These are phyloP conservation scores for Glycine soja DNA, from an alignment of 306 rosid species.

Conservation along the genomic window DNA sequence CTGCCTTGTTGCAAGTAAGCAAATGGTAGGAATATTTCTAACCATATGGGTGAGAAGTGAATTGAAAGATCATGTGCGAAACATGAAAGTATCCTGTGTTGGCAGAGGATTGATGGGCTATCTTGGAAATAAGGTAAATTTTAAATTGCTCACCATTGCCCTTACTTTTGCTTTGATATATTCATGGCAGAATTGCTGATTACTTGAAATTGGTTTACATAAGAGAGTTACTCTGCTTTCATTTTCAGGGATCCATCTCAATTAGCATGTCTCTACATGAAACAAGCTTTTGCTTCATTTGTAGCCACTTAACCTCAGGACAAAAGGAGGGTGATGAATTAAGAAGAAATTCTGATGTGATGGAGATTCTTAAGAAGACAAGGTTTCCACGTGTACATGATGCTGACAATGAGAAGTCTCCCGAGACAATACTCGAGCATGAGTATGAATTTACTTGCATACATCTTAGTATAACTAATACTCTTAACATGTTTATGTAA, in stretches of 20 bases:
- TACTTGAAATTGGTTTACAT: conserved; percentile 5
- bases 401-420: conserved; percentile 72
- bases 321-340: conserved; percentile 98
- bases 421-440: conserved; percentile 92
- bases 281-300: conserved; percentile 93
- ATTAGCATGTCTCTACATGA: conserved; percentile 96
- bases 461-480: conserved; percentile 16
- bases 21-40: conserved; percentile 98
- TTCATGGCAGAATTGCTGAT: not conserved
- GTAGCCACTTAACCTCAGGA: conserved; percentile 96
- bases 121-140: conserved; percentile 95
- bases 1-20: conserved; percentile 95
- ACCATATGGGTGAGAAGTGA: conserved; percentile 97
- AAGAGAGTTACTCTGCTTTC: conserved; percentile 41
- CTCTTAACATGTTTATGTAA: not conserved
- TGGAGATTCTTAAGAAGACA: conserved; percentile 94
- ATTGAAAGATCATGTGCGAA: conserved; percentile 79
- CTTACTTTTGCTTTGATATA: not conserved
- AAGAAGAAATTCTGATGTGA: conserved; percentile 89
- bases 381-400: conserved; percentile 90
- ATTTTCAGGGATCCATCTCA: conserved; percentile 92
- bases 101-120: conserved; percentile 99
- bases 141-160: conserved; percentile 5
- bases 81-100: conserved; percentile 94
- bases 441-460: conserved; percentile 69